Conservation (phyloP, 768 basidiomycete species). For the Kwoniella botswanensis region DNA sequence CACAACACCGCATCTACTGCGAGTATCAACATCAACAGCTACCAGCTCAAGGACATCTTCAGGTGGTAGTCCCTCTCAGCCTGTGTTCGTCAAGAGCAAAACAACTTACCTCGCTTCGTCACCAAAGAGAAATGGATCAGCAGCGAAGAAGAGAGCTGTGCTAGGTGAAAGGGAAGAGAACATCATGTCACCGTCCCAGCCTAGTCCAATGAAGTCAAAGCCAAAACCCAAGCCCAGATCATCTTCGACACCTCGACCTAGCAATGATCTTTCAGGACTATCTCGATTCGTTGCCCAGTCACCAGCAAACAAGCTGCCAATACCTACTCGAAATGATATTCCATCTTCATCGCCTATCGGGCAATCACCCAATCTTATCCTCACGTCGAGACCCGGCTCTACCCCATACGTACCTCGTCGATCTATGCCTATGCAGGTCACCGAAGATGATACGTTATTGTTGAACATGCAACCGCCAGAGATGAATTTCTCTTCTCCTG, state of each 20-base stretch:
- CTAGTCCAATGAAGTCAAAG: neutral
- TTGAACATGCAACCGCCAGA: constrained; percentile 22
- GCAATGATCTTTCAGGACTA: constrained; percentile 1
- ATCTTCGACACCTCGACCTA: neutral
- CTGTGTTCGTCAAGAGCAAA: constrained; percentile 11
- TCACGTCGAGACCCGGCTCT: constrained; percentile 12
- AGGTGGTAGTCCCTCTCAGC: constrained; percentile 9
- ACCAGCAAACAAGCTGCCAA: neutral
- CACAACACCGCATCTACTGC: constrained; percentile 19
- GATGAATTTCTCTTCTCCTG: constrained; percentile 13
- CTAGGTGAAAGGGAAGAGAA: constrained; percentile 33
- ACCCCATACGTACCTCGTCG: constrained; percentile 22
- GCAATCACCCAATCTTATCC: neutral
- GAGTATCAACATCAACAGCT: constrained; percentile 26
- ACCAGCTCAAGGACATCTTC: constrained; percentile 20
- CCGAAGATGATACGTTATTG: constrained; percentile 28
- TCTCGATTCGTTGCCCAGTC: constrained; percentile 25
- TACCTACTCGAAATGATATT: neutral
- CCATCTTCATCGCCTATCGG: constrained; percentile 25
- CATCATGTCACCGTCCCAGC: constrained; percentile 8
- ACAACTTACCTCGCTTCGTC: constrained; percentile 6
- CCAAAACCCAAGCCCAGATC: constrained; percentile 4
- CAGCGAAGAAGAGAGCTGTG: constrained; percentile 17
- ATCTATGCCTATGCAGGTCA: constrained; percentile 12
- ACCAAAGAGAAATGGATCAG: neutral